Percentiles rank a stretch among this genome's conserved stretches.
phyloP scores from a whole-genome alignment of 129 eudicot species.

The Kitagawia praeruptora region DNA sequence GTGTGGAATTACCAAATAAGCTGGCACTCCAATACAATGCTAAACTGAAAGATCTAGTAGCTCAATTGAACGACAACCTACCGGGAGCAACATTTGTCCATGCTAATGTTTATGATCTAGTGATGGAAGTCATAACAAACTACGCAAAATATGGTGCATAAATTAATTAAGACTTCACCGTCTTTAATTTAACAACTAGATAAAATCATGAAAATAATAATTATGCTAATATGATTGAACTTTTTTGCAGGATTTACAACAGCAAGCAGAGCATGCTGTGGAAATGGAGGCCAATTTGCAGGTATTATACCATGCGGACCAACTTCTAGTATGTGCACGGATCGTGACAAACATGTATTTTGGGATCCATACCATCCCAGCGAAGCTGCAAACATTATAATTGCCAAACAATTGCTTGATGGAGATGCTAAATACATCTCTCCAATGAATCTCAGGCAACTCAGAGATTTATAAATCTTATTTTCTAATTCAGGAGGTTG shows the following conservation, averaged over 20 bases:
- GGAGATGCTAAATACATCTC: slow-evolving; percentile 69
- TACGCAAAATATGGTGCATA: slow-evolving; percentile 64
- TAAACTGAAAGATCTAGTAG: slow-evolving; percentile 55
- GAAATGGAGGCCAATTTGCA: slow-evolving; percentile 88
- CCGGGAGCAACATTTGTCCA: slow-evolving; percentile 84
- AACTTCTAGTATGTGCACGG: slow-evolving; percentile 73
- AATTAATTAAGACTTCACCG: not conserved
- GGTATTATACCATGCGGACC: slow-evolving; percentile 97
- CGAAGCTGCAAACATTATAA: slow-evolving; percentile 75
- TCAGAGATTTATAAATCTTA: slow-evolving; percentile 42
- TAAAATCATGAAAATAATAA: not conserved
- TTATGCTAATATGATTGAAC: not conserved
- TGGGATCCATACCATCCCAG: slow-evolving; percentile 99
- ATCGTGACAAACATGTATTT: slow-evolving; percentile 81
- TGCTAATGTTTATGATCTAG: slow-evolving; percentile 79
- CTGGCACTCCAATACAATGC: slow-evolving; percentile 70
- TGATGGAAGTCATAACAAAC: slow-evolving; percentile 86
- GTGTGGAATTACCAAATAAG: slow-evolving; percentile 79
- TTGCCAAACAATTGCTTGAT: slow-evolving; percentile 68
- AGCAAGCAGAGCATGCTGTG: slow-evolving; percentile 83
- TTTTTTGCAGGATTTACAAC: slow-evolving; percentile 57
- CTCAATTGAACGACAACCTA: slow-evolving; percentile 58
- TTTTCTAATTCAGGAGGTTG: not conserved
- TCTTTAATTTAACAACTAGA: not conserved
- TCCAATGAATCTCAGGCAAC: slow-evolving; percentile 71